A percentile compares a stretch with the other conserved stretches of the same genome.
These are phyloP conservation scores for Suillus lakei DNA, from an alignment of 768 basidiomycete species.

Conservation along the genomic window DNA sequence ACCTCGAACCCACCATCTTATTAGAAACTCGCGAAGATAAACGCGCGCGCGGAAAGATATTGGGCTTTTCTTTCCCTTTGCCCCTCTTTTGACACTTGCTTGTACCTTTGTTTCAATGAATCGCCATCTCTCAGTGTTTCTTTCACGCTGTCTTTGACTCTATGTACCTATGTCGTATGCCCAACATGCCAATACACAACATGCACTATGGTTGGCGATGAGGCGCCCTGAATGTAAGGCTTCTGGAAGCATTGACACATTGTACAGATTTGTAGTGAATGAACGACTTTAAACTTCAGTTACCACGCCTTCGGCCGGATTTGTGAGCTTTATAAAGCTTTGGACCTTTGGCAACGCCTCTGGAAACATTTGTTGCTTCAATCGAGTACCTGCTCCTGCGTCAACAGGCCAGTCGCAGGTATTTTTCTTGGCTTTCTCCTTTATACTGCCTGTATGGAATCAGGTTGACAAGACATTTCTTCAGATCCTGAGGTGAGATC, in stretches of 20 bases:
- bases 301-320: constrained; percentile 30
- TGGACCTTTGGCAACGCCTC: constrained; percentile 19
- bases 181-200: not conserved
- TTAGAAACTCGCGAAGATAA: constrained; percentile 19
- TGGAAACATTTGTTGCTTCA: constrained; percentile 22
- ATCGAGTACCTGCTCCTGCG: constrained; percentile 14
- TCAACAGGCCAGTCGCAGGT: constrained; percentile 8
- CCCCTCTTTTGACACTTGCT: constrained; percentile 24
- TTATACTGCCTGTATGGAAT: constrained; percentile 32
- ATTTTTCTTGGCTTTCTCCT: constrained; percentile 6
- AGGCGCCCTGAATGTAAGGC: not conserved
- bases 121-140: not conserved
- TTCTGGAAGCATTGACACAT: not conserved
- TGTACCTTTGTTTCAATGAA: constrained; percentile 8
- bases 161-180: constrained; percentile 15
- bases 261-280: constrained; percentile 3
- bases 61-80: constrained; percentile 23
- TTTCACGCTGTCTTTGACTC: constrained; percentile 1
- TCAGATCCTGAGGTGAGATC: constrained; percentile 28
- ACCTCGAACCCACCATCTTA: constrained; percentile 31
- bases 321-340: constrained; percentile 18
- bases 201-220: not conserved
- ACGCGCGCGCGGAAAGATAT: constrained; percentile 8
- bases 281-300: not conserved
- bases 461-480: constrained; percentile 19